A percentile compares a stretch with the other conserved stretches of the same genome.
Evolutionary conservation across 73 alveolate genomes (phyloP).

Genomic region (Blepharisma stoltei): DNA sequence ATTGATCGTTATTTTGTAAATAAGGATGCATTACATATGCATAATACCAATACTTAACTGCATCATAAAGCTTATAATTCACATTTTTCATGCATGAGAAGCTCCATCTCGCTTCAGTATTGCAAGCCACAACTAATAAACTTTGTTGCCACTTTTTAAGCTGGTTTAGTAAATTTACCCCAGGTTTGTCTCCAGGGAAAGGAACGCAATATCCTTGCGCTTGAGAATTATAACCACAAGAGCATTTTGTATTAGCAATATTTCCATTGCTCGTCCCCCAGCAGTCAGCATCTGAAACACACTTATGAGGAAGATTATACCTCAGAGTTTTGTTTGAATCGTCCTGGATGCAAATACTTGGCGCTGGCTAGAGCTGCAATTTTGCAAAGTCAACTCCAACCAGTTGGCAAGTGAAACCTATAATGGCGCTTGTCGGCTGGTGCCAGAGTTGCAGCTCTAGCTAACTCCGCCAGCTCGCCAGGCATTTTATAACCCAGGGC

Average conservation of each 20-base stretch:
- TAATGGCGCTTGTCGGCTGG: no score
- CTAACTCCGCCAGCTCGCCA: no score
- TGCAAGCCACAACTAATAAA: not conserved
- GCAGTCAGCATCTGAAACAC: not conserved
- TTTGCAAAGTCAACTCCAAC: no score
- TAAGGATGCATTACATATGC: not conserved
- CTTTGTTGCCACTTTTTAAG: not conserved
- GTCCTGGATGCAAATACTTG: no score
- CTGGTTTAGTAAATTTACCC: not conserved
- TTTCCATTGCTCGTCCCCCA: not conserved
- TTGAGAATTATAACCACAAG: not conserved
- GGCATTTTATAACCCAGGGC: no score
- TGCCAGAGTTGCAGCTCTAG: no score
- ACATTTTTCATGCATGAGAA: not conserved
- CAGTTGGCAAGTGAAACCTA: no score
- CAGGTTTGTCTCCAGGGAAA: slow-evolving; percentile 22
- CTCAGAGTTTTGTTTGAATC: no score
- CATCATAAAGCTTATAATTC: slow-evolving; percentile 1
- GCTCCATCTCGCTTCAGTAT: slow-evolving; percentile 1
- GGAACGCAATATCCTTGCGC: not conserved
- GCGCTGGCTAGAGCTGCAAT: no score
- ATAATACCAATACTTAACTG: not conserved
- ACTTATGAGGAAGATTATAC: not conserved
- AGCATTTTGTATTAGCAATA: not conserved
- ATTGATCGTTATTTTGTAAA: slow-evolving; percentile 14